Conservation (phyloP, 2,329 filamentous ascomycete genomes). For the Rhinocladiella similis region DNA sequence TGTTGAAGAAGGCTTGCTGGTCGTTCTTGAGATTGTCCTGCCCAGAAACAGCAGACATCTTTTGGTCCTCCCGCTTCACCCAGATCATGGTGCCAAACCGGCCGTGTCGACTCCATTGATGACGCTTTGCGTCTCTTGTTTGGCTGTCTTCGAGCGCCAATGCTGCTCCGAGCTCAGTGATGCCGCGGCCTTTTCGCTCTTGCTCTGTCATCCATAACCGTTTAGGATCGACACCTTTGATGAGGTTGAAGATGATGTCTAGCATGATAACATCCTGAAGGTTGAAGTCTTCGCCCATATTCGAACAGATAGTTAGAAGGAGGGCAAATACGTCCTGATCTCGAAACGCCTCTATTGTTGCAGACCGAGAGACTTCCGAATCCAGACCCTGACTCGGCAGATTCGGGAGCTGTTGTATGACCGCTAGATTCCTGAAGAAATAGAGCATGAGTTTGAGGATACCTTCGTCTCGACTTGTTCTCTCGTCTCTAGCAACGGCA, state of each 20-base stretch:
- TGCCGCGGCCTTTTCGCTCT: slow-evolving; percentile 67
- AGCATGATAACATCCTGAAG: slow-evolving; percentile 85
- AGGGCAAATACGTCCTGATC: slow-evolving; percentile 87
- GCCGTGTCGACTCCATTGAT: slow-evolving; percentile 83
- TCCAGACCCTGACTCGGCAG: slow-evolving; percentile 83
- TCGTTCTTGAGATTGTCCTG: slow-evolving; percentile 79
- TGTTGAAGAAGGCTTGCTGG: slow-evolving; percentile 74
- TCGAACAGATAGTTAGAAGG: slow-evolving; percentile 82
- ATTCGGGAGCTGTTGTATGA: slow-evolving; percentile 74
- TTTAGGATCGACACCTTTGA: slow-evolving; percentile 83
- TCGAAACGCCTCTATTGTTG: slow-evolving; percentile 84
- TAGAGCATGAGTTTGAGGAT: slow-evolving; percentile 90
- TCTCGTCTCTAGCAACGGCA: slow-evolving; percentile 72
- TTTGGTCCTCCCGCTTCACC: slow-evolving; percentile 83
- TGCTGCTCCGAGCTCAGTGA: slow-evolving; percentile 70
- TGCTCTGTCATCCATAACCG: slow-evolving; percentile 83
- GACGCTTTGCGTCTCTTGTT: slow-evolving; percentile 72
- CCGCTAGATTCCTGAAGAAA: slow-evolving; percentile 82
- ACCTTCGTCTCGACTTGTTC: slow-evolving; percentile 78
- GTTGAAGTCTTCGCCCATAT: slow-evolving; percentile 90
- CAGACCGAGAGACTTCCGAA: slow-evolving; percentile 81
- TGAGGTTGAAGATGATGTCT: slow-evolving; percentile 87
- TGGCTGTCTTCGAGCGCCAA: slow-evolving; percentile 84
- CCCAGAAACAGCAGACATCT: slow-evolving; percentile 82
- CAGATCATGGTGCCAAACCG: slow-evolving; percentile 97